Conservation (phyloP, 164 flowering plant species). For the Vitis vinifera region DNA sequence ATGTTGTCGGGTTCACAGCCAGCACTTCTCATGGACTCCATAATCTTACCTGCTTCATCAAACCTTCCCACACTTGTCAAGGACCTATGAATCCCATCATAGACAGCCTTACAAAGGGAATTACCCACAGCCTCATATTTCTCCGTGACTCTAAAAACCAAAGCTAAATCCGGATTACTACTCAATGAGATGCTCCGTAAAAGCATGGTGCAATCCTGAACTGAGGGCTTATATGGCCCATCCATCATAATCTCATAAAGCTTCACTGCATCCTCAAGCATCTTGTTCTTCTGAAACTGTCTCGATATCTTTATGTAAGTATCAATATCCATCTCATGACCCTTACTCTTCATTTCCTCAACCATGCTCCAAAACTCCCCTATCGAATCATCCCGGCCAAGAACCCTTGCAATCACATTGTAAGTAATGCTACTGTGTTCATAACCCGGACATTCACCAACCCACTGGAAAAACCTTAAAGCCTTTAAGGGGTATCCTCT, state of each 20-base stretch:
- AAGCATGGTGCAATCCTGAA: conserved; percentile 52
- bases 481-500: conserved; percentile 55
- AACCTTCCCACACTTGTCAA: conserved; percentile 68
- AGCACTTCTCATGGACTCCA: conserved; percentile 61
- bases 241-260: conserved; percentile 94
- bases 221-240: conserved; percentile 70
- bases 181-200: conserved; percentile 42
- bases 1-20: conserved; percentile 83
- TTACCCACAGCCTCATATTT: conserved; percentile 60
- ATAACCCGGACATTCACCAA: conserved; percentile 28
- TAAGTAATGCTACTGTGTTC: conserved; percentile 69
- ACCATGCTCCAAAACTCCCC: conserved; percentile 69
- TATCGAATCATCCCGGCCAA: conserved; percentile 56
- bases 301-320: conserved; percentile 76
- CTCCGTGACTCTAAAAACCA: conserved; percentile 65
- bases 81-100: conserved; percentile 80
- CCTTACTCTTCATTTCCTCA: conserved; percentile 64
- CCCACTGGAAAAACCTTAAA: conserved; percentile 65
- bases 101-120: conserved; percentile 58
- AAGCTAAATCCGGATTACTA: conserved; percentile 43
- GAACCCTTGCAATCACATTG: conserved; percentile 65
- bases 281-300: conserved; percentile 58
- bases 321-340: conserved; percentile 77
- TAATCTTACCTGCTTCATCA: conserved; percentile 71
- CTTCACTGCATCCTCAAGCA: conserved; percentile 79